phyloP scores from a whole-genome alignment of 2,329 filamentous ascomycete genomes.

The Teratosphaeria zuluensis region DNA sequence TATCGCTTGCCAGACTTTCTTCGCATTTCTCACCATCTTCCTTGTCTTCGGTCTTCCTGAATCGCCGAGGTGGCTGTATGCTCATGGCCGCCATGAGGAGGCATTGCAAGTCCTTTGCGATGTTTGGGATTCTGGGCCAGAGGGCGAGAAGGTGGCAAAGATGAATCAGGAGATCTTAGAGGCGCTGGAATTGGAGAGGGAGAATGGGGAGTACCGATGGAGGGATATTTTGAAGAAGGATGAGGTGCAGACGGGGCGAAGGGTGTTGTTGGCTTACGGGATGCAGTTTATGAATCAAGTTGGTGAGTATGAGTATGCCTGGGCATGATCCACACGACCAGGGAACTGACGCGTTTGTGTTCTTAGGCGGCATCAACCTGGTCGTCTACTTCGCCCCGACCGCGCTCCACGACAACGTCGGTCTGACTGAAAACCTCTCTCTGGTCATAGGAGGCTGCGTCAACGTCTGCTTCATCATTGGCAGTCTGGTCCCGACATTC shows the following conservation, averaged over 20 bases:
- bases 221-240: conserved; percentile 30
- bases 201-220: conserved; percentile 32
- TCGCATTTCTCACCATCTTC: conserved; percentile 28
- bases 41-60: conserved; percentile 31
- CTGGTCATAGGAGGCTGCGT: conserved; percentile 40
- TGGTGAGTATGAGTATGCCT: background rate
- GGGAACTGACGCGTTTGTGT: background rate
- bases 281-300: conserved; percentile 28
- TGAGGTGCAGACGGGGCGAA: conserved; percentile 30
- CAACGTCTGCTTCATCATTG: conserved; percentile 32
- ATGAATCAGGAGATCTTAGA: conserved; percentile 28
- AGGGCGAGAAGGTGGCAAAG: conserved; percentile 18
- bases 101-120: conserved; percentile 26
- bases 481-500: conserved; percentile 37
- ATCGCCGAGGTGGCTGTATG: conserved; percentile 33
- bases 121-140: conserved; percentile 21
- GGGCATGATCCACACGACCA: background rate
- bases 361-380: conserved; percentile 25
- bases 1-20: conserved; percentile 36
- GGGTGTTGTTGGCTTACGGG: conserved; percentile 31
- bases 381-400: conserved; percentile 31
- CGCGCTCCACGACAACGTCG: conserved; percentile 39
- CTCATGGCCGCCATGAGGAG: conserved; percentile 22
- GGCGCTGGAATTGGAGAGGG: conserved; percentile 27
- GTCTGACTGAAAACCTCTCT: conserved; percentile 34